A percentile compares a stretch with the other conserved stretches of the same genome.
Conservation (phyloP, 768 basidiomycete genomes). For the Suillus alpinus region DNA sequence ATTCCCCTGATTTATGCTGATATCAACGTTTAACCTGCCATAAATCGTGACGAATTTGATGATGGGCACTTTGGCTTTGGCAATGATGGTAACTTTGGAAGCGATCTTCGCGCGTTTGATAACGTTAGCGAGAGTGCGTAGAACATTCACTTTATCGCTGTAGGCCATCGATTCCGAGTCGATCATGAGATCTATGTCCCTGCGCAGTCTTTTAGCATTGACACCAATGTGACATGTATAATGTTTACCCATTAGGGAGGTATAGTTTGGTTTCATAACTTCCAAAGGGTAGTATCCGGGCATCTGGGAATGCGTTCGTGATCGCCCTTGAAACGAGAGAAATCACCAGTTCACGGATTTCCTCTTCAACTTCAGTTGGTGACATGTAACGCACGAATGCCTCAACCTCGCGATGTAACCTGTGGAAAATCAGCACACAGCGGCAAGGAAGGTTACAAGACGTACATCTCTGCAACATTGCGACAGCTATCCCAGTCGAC, state of each 20-base stretch:
- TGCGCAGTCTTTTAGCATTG: constrained; percentile 32
- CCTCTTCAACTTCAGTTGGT: constrained; percentile 82
- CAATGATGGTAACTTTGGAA: constrained; percentile 79
- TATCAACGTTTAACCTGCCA: constrained; percentile 86
- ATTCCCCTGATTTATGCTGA: constrained; percentile 89
- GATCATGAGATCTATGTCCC: constrained; percentile 95
- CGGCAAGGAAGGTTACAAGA: constrained; percentile 15
- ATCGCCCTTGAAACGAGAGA: constrained; percentile 67
- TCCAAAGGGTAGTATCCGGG: constrained; percentile 83
- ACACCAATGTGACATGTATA: not conserved
- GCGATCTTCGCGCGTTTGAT: constrained; percentile 77
- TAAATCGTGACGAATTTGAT: constrained; percentile 87
- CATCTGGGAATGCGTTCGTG: constrained; percentile 68
- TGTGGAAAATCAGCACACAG: constrained; percentile 27
- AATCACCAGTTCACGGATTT: constrained; percentile 74
- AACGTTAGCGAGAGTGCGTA: constrained; percentile 75
- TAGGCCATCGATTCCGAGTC: constrained; percentile 74
- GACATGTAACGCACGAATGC: constrained; percentile 87
- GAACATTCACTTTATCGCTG: constrained; percentile 62
- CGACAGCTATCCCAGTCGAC: constrained; percentile 72
- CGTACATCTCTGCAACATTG: constrained; percentile 84
- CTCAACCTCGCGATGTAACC: constrained; percentile 83
- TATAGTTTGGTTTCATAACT: constrained; percentile 93
- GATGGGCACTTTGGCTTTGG: constrained; percentile 94
- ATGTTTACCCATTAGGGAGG: constrained; percentile 81